Evolutionary conservation across 768 basidiomycete genomes (phyloP), one percentile per base, ranked within the genome.

Genomic region (Crucibulum laeve): DNA sequence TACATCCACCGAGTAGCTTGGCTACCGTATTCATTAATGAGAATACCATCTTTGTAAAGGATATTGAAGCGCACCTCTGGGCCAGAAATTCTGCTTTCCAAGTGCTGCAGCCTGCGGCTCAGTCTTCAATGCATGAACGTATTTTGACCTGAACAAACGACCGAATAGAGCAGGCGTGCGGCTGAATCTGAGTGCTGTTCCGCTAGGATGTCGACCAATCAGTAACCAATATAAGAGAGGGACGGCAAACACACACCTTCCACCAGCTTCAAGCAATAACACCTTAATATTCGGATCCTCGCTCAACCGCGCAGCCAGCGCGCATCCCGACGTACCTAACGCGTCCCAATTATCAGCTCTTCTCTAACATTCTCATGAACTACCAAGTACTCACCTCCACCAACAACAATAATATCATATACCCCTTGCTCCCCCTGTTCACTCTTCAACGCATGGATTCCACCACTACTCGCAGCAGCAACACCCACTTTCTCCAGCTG

Each of bases 1-100:
- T 55, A 82, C 84, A 86, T 57, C 84, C 84, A 25, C 84, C 84
- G 10, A 87, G 68, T 53, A 87, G 62, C 50, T 77, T 83, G 1
- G 65, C 83, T 85, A n/a, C n/a, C n/a, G n/a, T n/a, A n/a, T n/a
- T n/a, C n/a, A n/a, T n/a, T n/a, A n/a, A n/a, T n/a, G n/a, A n/a
- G n/a, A 49, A n/a, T 28, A 34, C 13, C 33, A 18, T n/a, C 25
- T 47, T 43, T 24, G 8, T 38, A 25, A 11, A 22, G 4, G 22
- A 35, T 13, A 21, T 10, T 13, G 2, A 36, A 25, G 38, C 60
- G 5, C 51, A 82, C 83, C 84, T 61, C 84, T 62, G 0, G 85
- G 84, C 81, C 80, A 85, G 47, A 69, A 81, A 15, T 67, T 67
- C 30, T 53, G 63, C 48, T 64, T 65, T 25, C 71, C 73, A 30